phyloP scores from a whole-genome alignment of 306 rosid species.

The Arachis stenosperma region DNA sequence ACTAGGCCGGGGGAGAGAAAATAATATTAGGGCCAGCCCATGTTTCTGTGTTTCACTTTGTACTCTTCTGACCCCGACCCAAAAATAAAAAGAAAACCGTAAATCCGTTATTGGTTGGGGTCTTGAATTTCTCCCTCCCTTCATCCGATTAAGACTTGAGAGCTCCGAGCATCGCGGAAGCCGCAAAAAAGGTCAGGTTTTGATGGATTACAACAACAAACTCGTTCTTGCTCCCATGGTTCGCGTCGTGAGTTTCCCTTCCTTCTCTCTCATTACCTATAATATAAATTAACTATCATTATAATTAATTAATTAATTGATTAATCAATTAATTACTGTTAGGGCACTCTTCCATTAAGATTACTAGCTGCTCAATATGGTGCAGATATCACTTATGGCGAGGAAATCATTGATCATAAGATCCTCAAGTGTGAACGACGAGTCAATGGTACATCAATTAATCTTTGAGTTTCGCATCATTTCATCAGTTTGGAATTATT shows the following conservation, averaged over 20 bases:
- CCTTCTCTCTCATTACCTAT: neutral
- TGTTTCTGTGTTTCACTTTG: no score
- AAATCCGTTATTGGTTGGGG: neutral
- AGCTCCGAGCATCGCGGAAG: neutral
- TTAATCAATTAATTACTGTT: slow-evolving; percentile 9
- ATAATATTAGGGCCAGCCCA: no score
- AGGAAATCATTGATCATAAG: slow-evolving; percentile 86
- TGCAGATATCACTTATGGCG: slow-evolving; percentile 83
- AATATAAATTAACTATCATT: neutral
- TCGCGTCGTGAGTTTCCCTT: slow-evolving; percentile 77
- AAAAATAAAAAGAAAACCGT: no score
- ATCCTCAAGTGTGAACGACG: slow-evolving; percentile 82
- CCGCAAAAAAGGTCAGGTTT: slow-evolving; percentile 14
- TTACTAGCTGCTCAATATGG: slow-evolving; percentile 85
- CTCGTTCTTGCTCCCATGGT: slow-evolving; percentile 95
- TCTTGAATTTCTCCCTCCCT: neutral
- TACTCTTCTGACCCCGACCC: no score
- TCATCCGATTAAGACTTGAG: neutral
- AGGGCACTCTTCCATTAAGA: slow-evolving; percentile 90
- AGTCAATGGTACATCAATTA: slow-evolving; percentile 60
- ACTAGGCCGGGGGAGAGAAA: no score
- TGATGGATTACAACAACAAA: slow-evolving; percentile 82
- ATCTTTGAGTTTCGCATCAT: slow-evolving; percentile 1
- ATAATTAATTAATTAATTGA: neutral
- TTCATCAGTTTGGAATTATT: neutral